These are phyloP conservation scores for Myxozyma geophila DNA, from an alignment of 805 yeast genomes.

Conservation along the genomic window DNA sequence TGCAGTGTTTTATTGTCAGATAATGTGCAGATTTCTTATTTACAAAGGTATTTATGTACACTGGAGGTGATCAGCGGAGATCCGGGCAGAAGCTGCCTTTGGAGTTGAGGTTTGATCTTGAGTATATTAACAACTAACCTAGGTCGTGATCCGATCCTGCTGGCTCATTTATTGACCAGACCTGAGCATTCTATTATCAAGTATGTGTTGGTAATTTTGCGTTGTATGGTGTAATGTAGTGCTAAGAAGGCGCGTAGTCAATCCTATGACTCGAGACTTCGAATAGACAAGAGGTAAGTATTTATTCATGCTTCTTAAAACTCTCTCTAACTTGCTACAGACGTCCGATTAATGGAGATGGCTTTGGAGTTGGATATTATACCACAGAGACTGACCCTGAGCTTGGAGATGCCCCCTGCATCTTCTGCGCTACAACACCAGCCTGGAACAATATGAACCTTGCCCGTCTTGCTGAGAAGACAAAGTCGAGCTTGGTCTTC, in stretches of 20 bases:
- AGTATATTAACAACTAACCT: neutral
- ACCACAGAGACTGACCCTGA: conserved; percentile 56
- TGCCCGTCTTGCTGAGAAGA: conserved; percentile 83
- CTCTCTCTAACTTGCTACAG: conserved; percentile 43
- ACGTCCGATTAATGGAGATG: conserved; percentile 96
- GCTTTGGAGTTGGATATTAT: conserved; percentile 97
- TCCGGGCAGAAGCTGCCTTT: too few relatives aligned
- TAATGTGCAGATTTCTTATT: conserved; percentile 90
- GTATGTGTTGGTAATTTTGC: conserved; percentile 37
- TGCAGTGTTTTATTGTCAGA: neutral
- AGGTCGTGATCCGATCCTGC: conserved; percentile 83
- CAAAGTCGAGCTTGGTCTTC: conserved; percentile 80
- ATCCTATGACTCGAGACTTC: conserved; percentile 84
- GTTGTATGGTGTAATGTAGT: neutral
- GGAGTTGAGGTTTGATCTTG: neutral
- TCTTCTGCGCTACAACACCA: conserved; percentile 94
- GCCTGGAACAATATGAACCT: conserved; percentile 96
- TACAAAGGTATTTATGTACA: conserved; percentile 57
- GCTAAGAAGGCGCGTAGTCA: conserved; percentile 51
- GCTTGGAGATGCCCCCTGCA: conserved; percentile 77
- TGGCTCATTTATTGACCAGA: conserved; percentile 84
- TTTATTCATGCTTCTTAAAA: neutral
- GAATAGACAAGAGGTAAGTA: conserved; percentile 65
- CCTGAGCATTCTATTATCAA: conserved; percentile 98
- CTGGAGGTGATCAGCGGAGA: neutral